Evolutionary conservation across 495 filamentous ascomycete species (phyloP).

Genomic region (Cryomyces antarcticus): DNA sequence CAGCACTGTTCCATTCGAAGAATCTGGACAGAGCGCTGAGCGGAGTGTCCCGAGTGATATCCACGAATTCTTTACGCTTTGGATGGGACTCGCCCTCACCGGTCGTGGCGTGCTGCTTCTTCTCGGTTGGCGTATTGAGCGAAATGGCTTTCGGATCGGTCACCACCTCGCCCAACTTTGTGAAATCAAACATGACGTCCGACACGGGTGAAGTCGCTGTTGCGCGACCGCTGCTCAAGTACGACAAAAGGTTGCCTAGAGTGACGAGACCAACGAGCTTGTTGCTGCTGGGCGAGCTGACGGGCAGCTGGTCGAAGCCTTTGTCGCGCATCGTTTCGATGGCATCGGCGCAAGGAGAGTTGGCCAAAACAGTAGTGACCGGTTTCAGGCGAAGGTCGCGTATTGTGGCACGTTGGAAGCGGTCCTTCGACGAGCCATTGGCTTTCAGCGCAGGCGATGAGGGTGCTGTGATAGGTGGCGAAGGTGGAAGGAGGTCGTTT

Average conservation of each 20-base stretch:
- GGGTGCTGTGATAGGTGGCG: constrained; percentile 29
- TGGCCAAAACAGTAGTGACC: constrained; percentile 58
- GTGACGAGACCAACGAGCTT: constrained; percentile 78
- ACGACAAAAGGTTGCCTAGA: constrained; percentile 80
- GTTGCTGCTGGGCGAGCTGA: constrained; percentile 44
- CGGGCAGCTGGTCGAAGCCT: constrained; percentile 89
- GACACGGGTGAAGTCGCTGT: constrained; percentile 47
- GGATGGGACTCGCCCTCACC: constrained; percentile 1
- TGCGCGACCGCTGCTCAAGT: constrained; percentile 64
- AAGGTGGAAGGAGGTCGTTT: constrained; percentile 60
- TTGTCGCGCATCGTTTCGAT: constrained; percentile 95
- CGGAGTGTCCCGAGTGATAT: constrained; percentile 83
- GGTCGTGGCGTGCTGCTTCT: constrained; percentile 5
- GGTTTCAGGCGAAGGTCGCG: constrained; percentile 71
- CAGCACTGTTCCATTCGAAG: constrained; percentile 94
- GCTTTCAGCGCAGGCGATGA: constrained; percentile 19
- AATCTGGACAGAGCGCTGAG: constrained; percentile 68
- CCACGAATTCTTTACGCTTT: constrained; percentile 54
- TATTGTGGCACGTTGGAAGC: constrained; percentile 55
- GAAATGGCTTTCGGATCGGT: constrained; percentile 41
- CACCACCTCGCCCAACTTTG: constrained; percentile 65
- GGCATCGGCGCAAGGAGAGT: constrained; percentile 53
- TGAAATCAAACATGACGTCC: constrained; percentile 94
- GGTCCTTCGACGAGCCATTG: constrained; percentile 19
- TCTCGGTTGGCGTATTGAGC: constrained; percentile 1